A percentile compares a stretch with the other conserved stretches of the same genome.
Evolutionary conservation across 1,284 basidiomycete genomes (phyloP).

Genomic region (Ganoderma sp.): DNA sequence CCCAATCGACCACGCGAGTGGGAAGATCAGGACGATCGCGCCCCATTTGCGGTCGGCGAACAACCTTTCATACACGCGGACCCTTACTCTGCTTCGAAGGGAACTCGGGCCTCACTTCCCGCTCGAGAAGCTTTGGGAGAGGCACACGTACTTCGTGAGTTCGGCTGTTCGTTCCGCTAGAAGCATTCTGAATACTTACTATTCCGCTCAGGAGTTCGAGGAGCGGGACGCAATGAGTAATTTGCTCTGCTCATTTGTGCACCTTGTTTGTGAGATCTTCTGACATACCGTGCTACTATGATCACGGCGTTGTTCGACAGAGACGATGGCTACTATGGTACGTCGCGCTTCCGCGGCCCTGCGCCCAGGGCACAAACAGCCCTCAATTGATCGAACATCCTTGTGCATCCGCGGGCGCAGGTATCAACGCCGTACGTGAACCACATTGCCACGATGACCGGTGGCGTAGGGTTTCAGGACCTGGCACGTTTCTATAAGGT

Average conservation of each 20-base stretch:
- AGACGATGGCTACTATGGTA: constrained; percentile 55
- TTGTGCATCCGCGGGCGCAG: constrained; percentile 33
- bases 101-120: constrained; percentile 51
- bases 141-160: constrained; percentile 50
- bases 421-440: constrained; percentile 56
- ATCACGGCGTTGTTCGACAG: constrained; percentile 34
- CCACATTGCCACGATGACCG: constrained; percentile 54
- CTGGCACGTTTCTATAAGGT: constrained; percentile 54
- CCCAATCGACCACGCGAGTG: constrained; percentile 41
- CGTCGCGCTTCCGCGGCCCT: constrained; percentile 5
- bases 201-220: constrained; percentile 46
- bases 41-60: constrained; percentile 48
- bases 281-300: not conserved
- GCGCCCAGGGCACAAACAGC: not conserved
- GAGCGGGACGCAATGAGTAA: constrained; percentile 48
- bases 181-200: not conserved
- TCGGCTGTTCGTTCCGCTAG: too few relatives aligned
- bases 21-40: constrained; percentile 36
- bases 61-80: constrained; percentile 50
- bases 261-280: not conserved
- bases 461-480: constrained; percentile 49
- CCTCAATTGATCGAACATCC: not conserved
- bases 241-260: constrained; percentile 18
- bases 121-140: constrained; percentile 52
- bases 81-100: constrained; percentile 46